phyloP scores from a whole-genome alignment of 192 early-diverging fungal genomes.

The Obelidium mucronatum region DNA sequence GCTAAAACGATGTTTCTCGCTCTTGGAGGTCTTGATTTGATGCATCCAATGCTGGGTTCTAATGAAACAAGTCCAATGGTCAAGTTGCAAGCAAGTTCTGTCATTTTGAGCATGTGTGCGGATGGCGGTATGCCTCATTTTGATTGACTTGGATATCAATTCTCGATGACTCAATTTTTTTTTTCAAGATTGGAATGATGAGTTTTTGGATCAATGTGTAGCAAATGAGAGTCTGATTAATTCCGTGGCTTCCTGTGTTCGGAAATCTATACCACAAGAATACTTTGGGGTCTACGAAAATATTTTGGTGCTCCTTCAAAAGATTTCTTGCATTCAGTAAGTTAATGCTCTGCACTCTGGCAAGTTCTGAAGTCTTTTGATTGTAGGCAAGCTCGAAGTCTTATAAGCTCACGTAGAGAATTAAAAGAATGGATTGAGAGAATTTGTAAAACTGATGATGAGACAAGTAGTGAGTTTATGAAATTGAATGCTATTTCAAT shows the following conservation, averaged over 20 bases:
- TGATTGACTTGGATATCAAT: background rate
- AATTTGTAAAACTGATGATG: background rate
- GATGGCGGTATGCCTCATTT: conserved; percentile 17
- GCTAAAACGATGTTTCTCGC: background rate
- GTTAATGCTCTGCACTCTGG: background rate
- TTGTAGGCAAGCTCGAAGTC: background rate
- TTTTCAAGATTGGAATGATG: conserved; percentile 18
- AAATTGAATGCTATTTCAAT: conserved; percentile 24
- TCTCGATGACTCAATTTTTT: background rate
- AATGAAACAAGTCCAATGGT: background rate
- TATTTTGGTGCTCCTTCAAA: conserved; percentile 8
- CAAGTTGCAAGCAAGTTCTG: conserved; percentile 2
- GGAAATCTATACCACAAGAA: background rate
- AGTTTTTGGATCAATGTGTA: conserved; percentile 21
- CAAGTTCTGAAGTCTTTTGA: background rate
- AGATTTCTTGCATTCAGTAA: conserved; percentile 17
- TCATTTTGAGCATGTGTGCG: conserved; percentile 25
- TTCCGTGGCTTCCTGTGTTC: background rate
- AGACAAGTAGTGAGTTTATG: conserved; percentile 6
- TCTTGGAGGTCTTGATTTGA: conserved; percentile 3
- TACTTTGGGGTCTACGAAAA: conserved; percentile 22
- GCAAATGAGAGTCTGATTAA: conserved; percentile 7
- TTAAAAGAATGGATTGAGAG: background rate
- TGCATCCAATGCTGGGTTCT: conserved; percentile 5
- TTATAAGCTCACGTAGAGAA: background rate